Conservation (phyloP, 176 grass and related monocot genomes). For the Phoenix dactylifera region DNA sequence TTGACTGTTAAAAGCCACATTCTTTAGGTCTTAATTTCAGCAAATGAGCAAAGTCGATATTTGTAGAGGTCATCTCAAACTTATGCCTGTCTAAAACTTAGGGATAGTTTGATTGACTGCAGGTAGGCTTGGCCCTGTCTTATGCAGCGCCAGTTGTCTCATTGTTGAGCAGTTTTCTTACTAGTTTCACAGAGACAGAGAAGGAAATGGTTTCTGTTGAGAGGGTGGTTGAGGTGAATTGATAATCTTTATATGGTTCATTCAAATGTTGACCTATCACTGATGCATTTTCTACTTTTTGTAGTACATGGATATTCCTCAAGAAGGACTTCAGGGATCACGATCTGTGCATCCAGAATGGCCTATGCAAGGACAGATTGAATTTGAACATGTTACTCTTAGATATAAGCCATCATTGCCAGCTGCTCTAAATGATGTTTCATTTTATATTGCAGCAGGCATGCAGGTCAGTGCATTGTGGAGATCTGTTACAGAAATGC, state of each 20-base stretch:
- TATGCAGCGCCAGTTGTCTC: conserved; percentile 87
- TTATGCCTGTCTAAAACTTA: background rate
- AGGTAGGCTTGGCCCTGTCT: conserved; percentile 85
- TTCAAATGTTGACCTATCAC: background rate
- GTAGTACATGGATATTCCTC: conserved; percentile 72
- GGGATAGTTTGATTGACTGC: conserved; percentile 19
- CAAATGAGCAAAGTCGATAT: too few species aligned
- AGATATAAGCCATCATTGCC: conserved; percentile 68
- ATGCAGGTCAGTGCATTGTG: conserved; percentile 45
- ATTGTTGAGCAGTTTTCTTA: conserved; percentile 81
- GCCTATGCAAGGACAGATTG: conserved; percentile 64
- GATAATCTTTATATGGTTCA: background rate
- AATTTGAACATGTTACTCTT: conserved; percentile 71
- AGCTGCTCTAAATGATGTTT: conserved; percentile 54
- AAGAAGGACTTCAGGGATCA: conserved; percentile 65
- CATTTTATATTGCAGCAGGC: conserved; percentile 57
- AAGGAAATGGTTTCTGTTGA: conserved; percentile 98
- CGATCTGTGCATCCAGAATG: conserved; percentile 36
- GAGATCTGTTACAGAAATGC: background rate
- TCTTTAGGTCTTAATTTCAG: too few species aligned
- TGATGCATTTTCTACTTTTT: background rate
- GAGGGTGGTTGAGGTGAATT: conserved; percentile 70
- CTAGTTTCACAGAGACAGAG: conserved; percentile 91
- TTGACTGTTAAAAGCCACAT: too few species aligned
- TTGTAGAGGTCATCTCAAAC: too few species aligned